Evolutionary conservation across 345 rosid genomes (phyloP).

Genomic region (Gossypium stocksii): DNA sequence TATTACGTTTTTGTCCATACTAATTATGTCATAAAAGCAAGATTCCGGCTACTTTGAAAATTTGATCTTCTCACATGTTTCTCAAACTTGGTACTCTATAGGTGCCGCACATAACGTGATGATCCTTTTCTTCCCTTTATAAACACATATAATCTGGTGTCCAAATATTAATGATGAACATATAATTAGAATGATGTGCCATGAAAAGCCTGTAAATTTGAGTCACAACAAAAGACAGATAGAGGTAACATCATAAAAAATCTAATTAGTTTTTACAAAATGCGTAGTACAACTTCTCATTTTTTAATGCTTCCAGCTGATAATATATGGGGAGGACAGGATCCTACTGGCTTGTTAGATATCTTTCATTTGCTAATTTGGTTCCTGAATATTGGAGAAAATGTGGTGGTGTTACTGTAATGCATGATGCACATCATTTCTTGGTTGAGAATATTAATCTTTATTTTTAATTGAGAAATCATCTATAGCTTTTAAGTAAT

Average conservation of each 20-base stretch:
- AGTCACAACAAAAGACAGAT: neutral
- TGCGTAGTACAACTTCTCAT: neutral
- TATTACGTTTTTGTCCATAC: neutral
- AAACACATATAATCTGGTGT: neutral
- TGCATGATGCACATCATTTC: neutral
- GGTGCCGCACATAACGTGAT: neutral
- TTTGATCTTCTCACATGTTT: neutral
- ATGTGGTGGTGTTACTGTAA: neutral
- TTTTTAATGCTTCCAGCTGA: neutral
- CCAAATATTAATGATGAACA: neutral
- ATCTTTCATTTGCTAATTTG: neutral
- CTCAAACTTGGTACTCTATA: neutral
- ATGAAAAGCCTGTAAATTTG: conserved; percentile 3
- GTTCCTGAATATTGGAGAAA: neutral
- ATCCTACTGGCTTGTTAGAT: neutral
- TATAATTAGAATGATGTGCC: neutral
- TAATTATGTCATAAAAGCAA: neutral
- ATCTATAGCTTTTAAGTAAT: neutral
- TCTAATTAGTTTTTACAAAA: neutral
- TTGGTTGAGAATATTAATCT: neutral
- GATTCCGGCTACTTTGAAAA: neutral
- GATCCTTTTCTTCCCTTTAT: neutral
- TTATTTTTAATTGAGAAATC: neutral
- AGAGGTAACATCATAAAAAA: neutral
- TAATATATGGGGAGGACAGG: neutral